phyloP scores from a whole-genome alignment of 192 early-diverging fungal species.

The Mortierella alpina region DNA sequence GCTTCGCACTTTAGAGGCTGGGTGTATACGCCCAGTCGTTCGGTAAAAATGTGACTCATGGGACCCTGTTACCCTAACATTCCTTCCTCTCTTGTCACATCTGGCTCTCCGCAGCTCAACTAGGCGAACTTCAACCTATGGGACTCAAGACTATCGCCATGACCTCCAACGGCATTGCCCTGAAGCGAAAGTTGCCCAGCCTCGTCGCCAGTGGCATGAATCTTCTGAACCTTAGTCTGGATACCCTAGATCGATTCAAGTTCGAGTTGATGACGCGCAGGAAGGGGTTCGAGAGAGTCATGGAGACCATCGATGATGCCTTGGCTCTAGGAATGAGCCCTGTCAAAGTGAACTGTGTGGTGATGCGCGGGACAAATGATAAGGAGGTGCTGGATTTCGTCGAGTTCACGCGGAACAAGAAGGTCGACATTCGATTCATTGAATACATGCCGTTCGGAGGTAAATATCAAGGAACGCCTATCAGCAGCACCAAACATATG shows the following conservation, averaged over 20 bases:
- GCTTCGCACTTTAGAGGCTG: background rate
- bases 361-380: constrained; percentile 90
- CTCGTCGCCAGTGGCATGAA: constrained; percentile 83
- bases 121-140: constrained; percentile 75
- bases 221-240: constrained; percentile 90
- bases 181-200: constrained; percentile 82
- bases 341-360: constrained; percentile 95
- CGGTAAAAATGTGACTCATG: background rate
- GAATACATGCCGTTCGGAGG: constrained; percentile 99
- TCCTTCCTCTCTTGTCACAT: background rate
- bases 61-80: background rate
- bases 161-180: constrained; percentile 95
- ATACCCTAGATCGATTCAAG: constrained; percentile 87
- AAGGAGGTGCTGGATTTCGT: constrained; percentile 87
- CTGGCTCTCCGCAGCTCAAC: constrained; percentile 55
- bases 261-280: constrained; percentile 93
- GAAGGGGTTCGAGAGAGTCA: constrained; percentile 81
- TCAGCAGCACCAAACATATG: background rate
- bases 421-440: constrained; percentile 90
- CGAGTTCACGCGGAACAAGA: constrained; percentile 79
- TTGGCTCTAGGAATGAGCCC: constrained; percentile 69
- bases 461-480: constrained; percentile 19
- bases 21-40: background rate
- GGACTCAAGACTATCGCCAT: constrained; percentile 88
- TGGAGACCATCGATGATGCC: constrained; percentile 81